These are phyloP conservation scores for Excoecaria cochinchinensis DNA, from an alignment of 345 rosid species.

Conservation along the genomic window DNA sequence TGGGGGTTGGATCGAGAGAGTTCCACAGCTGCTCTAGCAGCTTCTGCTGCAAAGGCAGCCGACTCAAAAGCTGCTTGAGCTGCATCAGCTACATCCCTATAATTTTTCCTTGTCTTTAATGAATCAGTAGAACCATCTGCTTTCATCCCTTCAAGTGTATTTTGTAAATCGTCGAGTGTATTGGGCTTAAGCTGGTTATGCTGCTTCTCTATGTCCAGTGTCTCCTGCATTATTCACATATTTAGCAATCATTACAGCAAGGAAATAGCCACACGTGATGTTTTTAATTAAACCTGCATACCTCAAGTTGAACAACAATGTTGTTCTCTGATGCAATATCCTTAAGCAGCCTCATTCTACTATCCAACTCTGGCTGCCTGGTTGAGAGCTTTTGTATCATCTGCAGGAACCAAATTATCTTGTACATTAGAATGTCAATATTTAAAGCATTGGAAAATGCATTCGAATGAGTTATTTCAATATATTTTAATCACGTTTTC, in stretches of 20 bases:
- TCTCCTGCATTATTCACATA: conserved; percentile 33
- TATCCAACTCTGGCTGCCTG: conserved; percentile 52
- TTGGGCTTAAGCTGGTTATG: neutral
- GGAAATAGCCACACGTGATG: neutral
- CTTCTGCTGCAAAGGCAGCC: conserved; percentile 81
- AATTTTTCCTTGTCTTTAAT: conserved; percentile 40
- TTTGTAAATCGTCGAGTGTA: conserved; percentile 6
- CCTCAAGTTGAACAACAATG: conserved; percentile 60
- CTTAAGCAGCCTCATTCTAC: conserved; percentile 54
- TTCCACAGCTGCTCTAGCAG: conserved; percentile 92
- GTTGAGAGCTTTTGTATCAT: conserved; percentile 62
- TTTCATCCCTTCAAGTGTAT: conserved; percentile 16
- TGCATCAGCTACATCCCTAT: conserved; percentile 86
- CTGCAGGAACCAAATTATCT: conserved; percentile 27
- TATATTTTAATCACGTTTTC: no score
- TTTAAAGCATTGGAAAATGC: no score
- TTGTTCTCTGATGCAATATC: conserved; percentile 70
- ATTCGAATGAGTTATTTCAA: no score
- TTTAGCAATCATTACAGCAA: neutral
- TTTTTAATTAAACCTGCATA: conserved; percentile 14
- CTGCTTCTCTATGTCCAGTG: conserved; percentile 9
- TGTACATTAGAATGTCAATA: no score
- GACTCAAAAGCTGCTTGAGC: conserved; percentile 92
- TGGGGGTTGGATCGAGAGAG: conserved; percentile 63
- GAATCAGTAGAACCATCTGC: conserved; percentile 36